Conservation (phyloP, 139 green algal species). For the Coccomyxa sp. region DNA sequence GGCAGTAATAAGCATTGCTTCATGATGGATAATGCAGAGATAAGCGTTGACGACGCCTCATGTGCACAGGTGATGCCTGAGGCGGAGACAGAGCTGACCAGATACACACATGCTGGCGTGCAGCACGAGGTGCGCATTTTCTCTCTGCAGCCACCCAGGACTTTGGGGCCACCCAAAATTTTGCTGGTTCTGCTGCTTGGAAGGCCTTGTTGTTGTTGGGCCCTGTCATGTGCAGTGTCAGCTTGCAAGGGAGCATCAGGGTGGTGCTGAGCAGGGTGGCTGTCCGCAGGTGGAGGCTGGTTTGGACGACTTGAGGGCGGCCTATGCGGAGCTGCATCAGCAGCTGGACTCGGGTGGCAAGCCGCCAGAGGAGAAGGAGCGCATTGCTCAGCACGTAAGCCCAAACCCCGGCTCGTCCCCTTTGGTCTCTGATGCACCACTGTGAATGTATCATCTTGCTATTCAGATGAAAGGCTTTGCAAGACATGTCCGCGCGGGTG, state of each 20-base stretch:
- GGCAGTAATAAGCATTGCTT: too few species aligned
- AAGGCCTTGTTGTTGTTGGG: too few species aligned
- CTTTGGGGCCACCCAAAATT: neutral
- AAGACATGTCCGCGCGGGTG: too few species aligned
- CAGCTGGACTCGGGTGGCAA: neutral
- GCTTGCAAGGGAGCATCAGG: too few species aligned
- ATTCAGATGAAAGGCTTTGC: too few species aligned
- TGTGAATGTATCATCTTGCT: too few species aligned
- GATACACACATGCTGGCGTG: neutral
- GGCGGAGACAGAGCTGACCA: neutral
- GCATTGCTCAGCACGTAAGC: neutral
- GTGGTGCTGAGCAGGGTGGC: neutral
- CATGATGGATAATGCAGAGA: neutral
- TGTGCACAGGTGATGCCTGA: neutral
- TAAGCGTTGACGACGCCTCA: neutral
- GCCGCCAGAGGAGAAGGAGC: neutral
- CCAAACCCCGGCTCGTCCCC: neutral
- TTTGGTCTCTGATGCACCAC: neutral
- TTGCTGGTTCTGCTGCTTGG: neutral
- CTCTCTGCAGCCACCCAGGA: too few species aligned
- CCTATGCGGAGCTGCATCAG: neutral
- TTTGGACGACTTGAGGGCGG: neutral
- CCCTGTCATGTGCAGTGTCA: too few species aligned
- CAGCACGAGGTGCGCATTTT: neutral
- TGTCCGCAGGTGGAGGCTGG: neutral